Conservation (phyloP, 2,329 filamentous ascomycete species). For the Rugonectria rugulosa region DNA sequence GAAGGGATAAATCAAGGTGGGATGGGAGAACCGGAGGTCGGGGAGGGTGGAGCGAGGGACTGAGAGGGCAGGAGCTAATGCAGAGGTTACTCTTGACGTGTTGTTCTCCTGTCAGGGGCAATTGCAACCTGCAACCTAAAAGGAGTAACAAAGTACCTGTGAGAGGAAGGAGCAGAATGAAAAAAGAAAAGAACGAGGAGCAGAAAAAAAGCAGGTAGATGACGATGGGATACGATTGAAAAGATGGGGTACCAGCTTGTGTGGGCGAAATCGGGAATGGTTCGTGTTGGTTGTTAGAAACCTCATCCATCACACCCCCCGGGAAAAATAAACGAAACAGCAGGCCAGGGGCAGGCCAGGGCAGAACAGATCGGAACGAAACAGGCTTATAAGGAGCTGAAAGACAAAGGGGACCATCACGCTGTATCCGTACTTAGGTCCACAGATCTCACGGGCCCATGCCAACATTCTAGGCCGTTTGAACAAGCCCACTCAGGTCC, state of each 20-base stretch:
- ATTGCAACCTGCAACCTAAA: no score
- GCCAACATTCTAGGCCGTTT: conserved; percentile 16
- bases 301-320: no score
- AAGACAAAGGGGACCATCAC: conserved; percentile 13
- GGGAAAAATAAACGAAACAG: no score
- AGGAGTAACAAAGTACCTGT: neutral
- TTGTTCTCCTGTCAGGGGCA: no score
- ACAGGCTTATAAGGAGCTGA: no score
- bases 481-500: conserved; percentile 15
- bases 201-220: conserved; percentile 11
- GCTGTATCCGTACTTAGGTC: no score
- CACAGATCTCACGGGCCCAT: conserved; percentile 7
- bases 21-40: conserved; percentile 2
- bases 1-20: conserved; percentile 6
- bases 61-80: neutral
- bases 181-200: conserved; percentile 16
- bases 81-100: no score
- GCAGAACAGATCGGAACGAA: conserved; percentile 4
- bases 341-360: neutral
- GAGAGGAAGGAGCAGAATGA: neutral
- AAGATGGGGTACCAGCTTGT: no score
- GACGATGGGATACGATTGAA: no score
- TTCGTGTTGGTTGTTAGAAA: no score
- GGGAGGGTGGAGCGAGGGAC: neutral
- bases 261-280: conserved; percentile 23